Percentiles rank a stretch among this genome's conserved stretches.
Evolutionary conservation across 2,329 filamentous ascomycete species (phyloP).

Genomic region (Pseudogymnoascus sp.): DNA sequence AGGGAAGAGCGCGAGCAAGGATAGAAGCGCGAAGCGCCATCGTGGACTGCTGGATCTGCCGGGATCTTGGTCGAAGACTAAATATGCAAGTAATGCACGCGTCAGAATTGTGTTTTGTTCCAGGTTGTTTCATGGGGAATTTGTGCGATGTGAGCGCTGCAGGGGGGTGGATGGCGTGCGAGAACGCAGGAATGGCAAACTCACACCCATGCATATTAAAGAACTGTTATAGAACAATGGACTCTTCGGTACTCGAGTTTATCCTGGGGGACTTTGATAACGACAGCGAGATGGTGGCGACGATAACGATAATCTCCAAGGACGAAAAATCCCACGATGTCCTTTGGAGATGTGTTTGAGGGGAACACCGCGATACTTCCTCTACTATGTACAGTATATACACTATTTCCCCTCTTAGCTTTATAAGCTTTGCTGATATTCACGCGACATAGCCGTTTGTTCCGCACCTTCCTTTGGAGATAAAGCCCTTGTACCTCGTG

Average conservation of each 20-base stretch:
- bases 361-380: not conserved
- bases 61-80: not conserved
- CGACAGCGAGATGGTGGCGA: not conserved
- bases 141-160: not conserved
- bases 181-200: not conserved
- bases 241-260: not conserved
- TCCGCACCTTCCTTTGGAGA: not conserved
- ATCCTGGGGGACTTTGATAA: not conserved
- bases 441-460: not conserved
- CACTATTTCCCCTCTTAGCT: conserved; percentile 1
- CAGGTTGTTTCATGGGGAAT: not conserved
- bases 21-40: conserved; percentile 7
- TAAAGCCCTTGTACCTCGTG: not conserved
- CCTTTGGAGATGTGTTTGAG: not conserved
- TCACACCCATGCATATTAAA: conserved; percentile 9
- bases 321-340: not conserved
- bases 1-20: conserved; percentile 36
- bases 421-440: not conserved
- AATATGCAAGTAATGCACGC: not conserved
- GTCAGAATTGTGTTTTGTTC: not conserved
- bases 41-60: not conserved
- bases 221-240: not conserved
- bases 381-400: not conserved
- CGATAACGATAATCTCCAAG: not conserved
- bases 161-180: conserved; percentile 2